Base-by-base conservation (phyloP, 2,329 filamentous ascomycete genomes). In the Harringtonia aguacate region DNA sequence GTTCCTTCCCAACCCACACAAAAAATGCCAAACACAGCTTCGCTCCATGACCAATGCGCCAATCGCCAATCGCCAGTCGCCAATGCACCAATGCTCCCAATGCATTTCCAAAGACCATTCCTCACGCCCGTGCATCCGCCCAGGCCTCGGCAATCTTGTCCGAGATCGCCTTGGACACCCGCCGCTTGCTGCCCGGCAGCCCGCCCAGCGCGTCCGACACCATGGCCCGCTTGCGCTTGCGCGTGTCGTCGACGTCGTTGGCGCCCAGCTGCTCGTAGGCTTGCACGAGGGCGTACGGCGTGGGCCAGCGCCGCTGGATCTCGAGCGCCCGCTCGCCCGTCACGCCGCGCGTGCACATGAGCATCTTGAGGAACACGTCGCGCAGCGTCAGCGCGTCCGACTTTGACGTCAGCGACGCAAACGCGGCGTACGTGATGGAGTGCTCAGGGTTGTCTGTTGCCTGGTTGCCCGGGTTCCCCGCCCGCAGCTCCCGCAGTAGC, bases 321-420 rank as follows among this genome's bases (percentile, higher is more conserved):
- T 86, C 84, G 6, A 89, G 61, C 0, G 86, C 86, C 54, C 84
- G 86, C 53, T 89, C 84, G 4, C 81, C 83, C 1, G 82, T 85
- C 13, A 92, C 68, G 2, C 84, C 83, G 44, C 74, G 74, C 2
- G 76, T 86, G 50, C 82, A 86, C 84, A 92, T 88, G 39, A 92
- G 70, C 84, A 92, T 90, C 61, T 89, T 89, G 22, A 92, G 64
- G 52, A 77, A 90, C 0, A 89, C 61, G 53, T 92, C 86, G 44
- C 83, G 70, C 10, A 90, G 64, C 0, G 84, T 85, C 53, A 87
- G 74, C 46, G 74, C 74, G 42, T 85, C 81, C 0, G 82, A 86
- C 59, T 92, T 92, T 9, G 81, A 85, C 1, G 78, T 78, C 36
- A 90, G 63, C 1, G 78, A 79, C 0, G 80, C 77, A 57, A 90